These are phyloP conservation scores for Trichoderma hamatum DNA, from an alignment of 2,329 filamentous ascomycete species.

Conservation along the genomic window DNA sequence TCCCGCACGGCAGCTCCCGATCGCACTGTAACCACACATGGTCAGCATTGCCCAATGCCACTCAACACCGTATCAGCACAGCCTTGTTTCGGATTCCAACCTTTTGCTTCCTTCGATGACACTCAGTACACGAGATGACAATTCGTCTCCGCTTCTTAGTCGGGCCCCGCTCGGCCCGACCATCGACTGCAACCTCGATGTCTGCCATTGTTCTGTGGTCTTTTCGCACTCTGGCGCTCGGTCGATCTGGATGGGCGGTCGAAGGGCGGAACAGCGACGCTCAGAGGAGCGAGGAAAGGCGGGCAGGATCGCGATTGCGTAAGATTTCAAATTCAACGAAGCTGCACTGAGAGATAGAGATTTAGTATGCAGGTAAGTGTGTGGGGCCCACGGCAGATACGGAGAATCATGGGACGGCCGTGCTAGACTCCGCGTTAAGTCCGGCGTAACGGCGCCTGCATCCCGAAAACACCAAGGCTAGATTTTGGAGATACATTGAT, in stretches of 20 bases:
- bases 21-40: conserved; percentile 51
- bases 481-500: neutral
- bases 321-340: neutral
- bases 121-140: conserved; percentile 66
- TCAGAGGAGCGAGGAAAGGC: neutral
- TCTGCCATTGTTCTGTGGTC: conserved; percentile 25
- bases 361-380: neutral
- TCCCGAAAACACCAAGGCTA: neutral
- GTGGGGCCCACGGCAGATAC: neutral
- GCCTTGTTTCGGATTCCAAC: conserved; percentile 36
- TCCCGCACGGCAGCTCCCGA: conserved; percentile 60
- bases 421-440: conserved; percentile 10
- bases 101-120: conserved; percentile 66
- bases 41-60: conserved; percentile 7
- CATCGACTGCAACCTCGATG: conserved; percentile 10
- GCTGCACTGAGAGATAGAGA: neutral
- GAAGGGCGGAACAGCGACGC: neutral
- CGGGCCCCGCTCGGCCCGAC: conserved; percentile 38
- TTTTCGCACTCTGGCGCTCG: neutral
- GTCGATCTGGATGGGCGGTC: neutral
- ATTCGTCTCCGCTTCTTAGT: conserved; percentile 61
- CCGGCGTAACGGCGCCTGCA: neutral
- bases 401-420: neutral
- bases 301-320: neutral
- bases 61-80: neutral